Conservation (phyloP, 345 rosid species). For the Pistacia integerrima region DNA sequence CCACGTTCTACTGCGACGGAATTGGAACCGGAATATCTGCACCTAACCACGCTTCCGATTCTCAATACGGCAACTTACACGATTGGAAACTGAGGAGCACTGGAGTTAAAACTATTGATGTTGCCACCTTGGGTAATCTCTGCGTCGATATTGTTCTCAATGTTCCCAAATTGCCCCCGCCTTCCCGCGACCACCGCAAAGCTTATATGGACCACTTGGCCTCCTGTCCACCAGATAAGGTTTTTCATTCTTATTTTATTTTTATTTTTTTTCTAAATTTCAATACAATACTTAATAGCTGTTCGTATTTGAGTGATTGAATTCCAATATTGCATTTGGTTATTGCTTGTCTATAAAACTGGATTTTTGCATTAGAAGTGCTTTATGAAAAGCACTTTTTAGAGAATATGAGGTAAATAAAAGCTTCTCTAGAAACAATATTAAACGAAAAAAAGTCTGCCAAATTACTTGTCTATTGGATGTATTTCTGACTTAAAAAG, state of each 20-base stretch:
- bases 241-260: constrained; percentile 12
- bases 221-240: constrained; percentile 90
- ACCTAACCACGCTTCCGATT: constrained; percentile 25
- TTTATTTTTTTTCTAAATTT: background rate
- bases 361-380: background rate
- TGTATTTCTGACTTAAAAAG: background rate
- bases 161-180: constrained; percentile 81
- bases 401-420: too few relatives aligned
- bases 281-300: too few relatives aligned
- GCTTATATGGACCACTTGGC: constrained; percentile 73
- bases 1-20: constrained; percentile 32
- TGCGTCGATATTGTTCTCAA: constrained; percentile 91
- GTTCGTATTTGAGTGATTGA: background rate
- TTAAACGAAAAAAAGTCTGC: too few relatives aligned
- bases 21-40: constrained; percentile 32
- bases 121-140: constrained; percentile 89
- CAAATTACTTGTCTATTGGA: too few relatives aligned
- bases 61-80: constrained; percentile 18
- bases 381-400: background rate
- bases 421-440: too few relatives aligned
- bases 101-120: constrained; percentile 55
- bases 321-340: background rate
- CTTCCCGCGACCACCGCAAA: constrained; percentile 48
- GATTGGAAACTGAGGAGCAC: constrained; percentile 24
- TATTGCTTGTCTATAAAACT: background rate